Conservation (phyloP, 805 yeast species). For the Candida chauliodis region DNA sequence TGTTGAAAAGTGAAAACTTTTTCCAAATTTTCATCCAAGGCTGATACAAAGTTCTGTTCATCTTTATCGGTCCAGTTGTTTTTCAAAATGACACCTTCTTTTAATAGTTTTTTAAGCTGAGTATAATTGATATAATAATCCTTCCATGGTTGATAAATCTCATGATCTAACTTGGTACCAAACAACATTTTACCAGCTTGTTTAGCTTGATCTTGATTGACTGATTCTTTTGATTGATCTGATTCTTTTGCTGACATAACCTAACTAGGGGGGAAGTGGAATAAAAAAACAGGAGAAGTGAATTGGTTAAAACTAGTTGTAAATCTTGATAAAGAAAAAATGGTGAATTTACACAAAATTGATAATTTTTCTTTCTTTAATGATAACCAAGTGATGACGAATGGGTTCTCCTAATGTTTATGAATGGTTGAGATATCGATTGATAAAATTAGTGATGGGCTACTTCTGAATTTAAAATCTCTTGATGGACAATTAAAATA, state of each 20-base stretch:
- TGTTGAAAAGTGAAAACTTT: slow-evolving; percentile 74
- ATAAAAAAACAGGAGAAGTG: background rate
- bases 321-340: too few relatives aligned
- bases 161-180: slow-evolving; percentile 77
- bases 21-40: slow-evolving; percentile 66
- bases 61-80: slow-evolving; percentile 65
- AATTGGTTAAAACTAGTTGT: too few relatives aligned
- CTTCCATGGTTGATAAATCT: slow-evolving; percentile 87
- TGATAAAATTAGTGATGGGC: too few relatives aligned
- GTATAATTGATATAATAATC: slow-evolving; percentile 66
- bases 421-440: too few relatives aligned
- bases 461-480: too few relatives aligned
- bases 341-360: too few relatives aligned
- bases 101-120: slow-evolving; percentile 59
- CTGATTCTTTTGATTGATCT: background rate
- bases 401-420: too few relatives aligned
- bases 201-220: background rate
- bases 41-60: slow-evolving; percentile 64
- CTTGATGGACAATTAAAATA: too few relatives aligned
- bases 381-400: too few relatives aligned
- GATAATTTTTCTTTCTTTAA: too few relatives aligned
- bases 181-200: slow-evolving; percentile 58
- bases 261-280: background rate
- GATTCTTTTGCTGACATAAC: background rate
- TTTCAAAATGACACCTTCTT: slow-evolving; percentile 56